phyloP scores from a whole-genome alignment of 306 rosid species.

The Mucuna pruriens region DNA sequence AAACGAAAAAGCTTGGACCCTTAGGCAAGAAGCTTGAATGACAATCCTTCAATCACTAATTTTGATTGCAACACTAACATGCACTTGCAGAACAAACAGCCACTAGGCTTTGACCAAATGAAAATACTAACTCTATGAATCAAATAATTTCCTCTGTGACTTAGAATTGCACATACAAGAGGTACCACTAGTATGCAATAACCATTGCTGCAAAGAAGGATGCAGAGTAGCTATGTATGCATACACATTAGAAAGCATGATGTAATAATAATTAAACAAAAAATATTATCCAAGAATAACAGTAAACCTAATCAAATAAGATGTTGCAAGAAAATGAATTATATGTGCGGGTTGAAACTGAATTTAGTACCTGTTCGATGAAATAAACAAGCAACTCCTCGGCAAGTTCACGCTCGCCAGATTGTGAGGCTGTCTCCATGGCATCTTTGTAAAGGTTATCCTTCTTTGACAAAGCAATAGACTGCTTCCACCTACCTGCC shows the following conservation, averaged over 20 bases:
- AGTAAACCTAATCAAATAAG: slow-evolving; percentile 19
- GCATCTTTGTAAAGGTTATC: slow-evolving; percentile 99
- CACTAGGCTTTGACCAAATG: slow-evolving; percentile 10
- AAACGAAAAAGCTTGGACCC: neutral
- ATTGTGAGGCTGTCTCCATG: slow-evolving; percentile 99
- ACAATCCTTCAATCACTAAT: neutral
- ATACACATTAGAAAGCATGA: slow-evolving; percentile 4
- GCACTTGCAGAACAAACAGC: slow-evolving; percentile 4
- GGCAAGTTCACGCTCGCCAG: slow-evolving; percentile 99
- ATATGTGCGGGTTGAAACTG: slow-evolving; percentile 7
- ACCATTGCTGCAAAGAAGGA: neutral
- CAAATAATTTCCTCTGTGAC: slow-evolving; percentile 8
- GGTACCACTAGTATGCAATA: slow-evolving; percentile 7
- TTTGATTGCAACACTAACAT: slow-evolving; percentile 6
- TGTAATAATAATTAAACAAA: neutral
- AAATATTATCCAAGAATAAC: slow-evolving; percentile 2
- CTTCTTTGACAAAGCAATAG: slow-evolving; percentile 98
- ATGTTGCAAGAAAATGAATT: slow-evolving; percentile 32
- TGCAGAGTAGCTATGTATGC: neutral
- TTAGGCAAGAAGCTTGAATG: slow-evolving; percentile 12
- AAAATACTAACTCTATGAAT: neutral
- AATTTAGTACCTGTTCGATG: slow-evolving; percentile 80
- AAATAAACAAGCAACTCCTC: slow-evolving; percentile 98
- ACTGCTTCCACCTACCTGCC: slow-evolving; percentile 99
- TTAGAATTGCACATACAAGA: slow-evolving; percentile 33